Evolutionary conservation across 495 filamentous ascomycete species (phyloP).

Genomic region (Xanthoparmelia taractica): DNA sequence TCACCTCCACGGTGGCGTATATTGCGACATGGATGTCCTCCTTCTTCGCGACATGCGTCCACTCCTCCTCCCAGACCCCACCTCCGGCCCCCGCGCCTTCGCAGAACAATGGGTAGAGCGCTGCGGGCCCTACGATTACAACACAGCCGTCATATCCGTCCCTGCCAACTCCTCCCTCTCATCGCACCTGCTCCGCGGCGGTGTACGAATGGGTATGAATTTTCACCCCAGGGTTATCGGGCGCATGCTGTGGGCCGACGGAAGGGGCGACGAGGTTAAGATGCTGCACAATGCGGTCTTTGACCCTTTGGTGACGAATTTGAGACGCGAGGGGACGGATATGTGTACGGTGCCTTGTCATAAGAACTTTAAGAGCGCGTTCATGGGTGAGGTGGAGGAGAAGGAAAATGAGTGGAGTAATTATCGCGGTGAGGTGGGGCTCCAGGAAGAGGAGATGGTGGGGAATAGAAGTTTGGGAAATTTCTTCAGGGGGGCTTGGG

Average conservation of each 20-base stretch:
- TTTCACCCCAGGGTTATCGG: slow-evolving; percentile 51
- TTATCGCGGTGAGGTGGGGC: slow-evolving; percentile 35
- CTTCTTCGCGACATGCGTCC: slow-evolving; percentile 51
- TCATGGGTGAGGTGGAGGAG: slow-evolving; percentile 37
- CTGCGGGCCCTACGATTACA: slow-evolving; percentile 47
- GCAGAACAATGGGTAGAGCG: slow-evolving; percentile 53
- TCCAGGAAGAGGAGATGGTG: slow-evolving; percentile 23
- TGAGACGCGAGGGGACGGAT: slow-evolving; percentile 46
- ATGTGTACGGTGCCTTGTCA: slow-evolving; percentile 48
- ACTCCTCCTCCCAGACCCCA: slow-evolving; percentile 36
- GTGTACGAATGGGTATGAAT: slow-evolving; percentile 51
- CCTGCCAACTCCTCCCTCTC: slow-evolving; percentile 49
- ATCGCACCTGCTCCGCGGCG: slow-evolving; percentile 48
- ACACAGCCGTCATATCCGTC: slow-evolving; percentile 51
- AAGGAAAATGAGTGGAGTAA: slow-evolving; percentile 46
- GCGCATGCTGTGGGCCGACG: slow-evolving; percentile 50
- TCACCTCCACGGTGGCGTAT: slow-evolving; percentile 48
- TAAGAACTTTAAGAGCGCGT: slow-evolving; percentile 45
- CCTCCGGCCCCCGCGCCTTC: slow-evolving; percentile 40
- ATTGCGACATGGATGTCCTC: slow-evolving; percentile 53
- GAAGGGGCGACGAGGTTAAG: slow-evolving; percentile 42
- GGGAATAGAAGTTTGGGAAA: slow-evolving; percentile 49
- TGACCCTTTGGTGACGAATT: slow-evolving; percentile 53
- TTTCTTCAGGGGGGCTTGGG: slow-evolving; percentile 51
- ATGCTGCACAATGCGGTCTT: slow-evolving; percentile 53